Base-by-base conservation (phyloP, 2,329 filamentous ascomycete species). In the Penicillium hesseltinei region DNA sequence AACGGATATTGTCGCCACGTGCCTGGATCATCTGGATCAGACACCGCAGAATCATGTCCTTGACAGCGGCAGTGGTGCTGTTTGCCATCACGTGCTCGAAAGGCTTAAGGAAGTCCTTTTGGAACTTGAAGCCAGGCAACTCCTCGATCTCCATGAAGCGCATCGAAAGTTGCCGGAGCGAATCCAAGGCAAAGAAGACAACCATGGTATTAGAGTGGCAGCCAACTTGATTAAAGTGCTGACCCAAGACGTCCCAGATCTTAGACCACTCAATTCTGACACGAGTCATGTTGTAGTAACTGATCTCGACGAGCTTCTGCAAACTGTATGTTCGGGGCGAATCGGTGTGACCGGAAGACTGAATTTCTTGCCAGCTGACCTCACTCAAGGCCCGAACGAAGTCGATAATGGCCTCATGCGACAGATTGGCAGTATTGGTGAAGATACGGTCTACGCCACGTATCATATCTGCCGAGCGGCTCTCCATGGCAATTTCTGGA, bases 1-100 rank as follows among this genome's bases (percentile, higher is more conserved):
- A 97, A 51, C 93, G 88, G 69, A 99, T 99, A 66, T 97, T 97
- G 75, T 97, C 90, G 6, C 95, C 95, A 57, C 91, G 85, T 33
- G 93, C 92, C 77, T 99, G 94, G 47, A 99, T 96, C 95, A 99
- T 99, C 75, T 99, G 95, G 56, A 97, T 95, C 60, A 99, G 80
- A 71, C 95, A 99, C 43, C 93, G 87, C 25, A 99, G 80, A 45
- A 96, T 91, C 89, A 99, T 93, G 67, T 99, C 94, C 75, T 99
- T 99, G 67, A 99, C 94, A 0, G 90, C 87, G 19, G 96, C 87
- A 62, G 94, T 91, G 62, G 82, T 91, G 42, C 92, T 94, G 73
- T 99, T 97, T 57, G 90, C 88, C 79, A 99, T 91, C 66, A 99
- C 92, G 73, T 97, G 91, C 77, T 99, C 93, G 67, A 99, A 99